Conservation (phyloP, 768 basidiomycete species). For the Solioccasus polychromus region DNA sequence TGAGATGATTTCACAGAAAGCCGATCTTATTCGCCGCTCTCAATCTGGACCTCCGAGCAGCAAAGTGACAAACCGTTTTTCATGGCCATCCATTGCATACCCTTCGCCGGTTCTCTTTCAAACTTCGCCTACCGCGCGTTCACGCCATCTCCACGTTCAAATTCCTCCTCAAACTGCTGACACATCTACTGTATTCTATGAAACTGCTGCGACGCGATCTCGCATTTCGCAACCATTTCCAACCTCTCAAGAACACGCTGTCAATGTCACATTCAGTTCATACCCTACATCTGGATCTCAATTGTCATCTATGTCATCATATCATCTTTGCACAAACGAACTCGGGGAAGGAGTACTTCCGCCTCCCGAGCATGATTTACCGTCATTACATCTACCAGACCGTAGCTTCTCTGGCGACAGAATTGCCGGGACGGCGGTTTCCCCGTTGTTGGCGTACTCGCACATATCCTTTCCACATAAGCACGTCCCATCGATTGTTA, state of each 20-base stretch:
- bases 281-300: conserved; percentile 33
- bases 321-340: conserved; percentile 24
- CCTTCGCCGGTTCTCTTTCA: conserved; percentile 53
- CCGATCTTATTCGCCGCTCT: conserved; percentile 42
- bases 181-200: conserved; percentile 64
- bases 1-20: conserved; percentile 28
- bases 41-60: conserved; percentile 42
- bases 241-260: conserved; percentile 19
- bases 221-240: conserved; percentile 20
- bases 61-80: conserved; percentile 34
- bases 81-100: conserved; percentile 39
- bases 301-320: conserved; percentile 32
- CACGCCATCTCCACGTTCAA: conserved; percentile 34
- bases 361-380: conserved; percentile 24
- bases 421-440: conserved; percentile 2
- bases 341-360: conserved; percentile 6
- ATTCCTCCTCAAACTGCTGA: conserved; percentile 34
- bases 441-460: conserved; percentile 16
- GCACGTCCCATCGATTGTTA: conserved; percentile 50
- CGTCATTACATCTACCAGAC: conserved; percentile 20
- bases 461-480: conserved; percentile 36
- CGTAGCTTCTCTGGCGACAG: conserved; percentile 7
- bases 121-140: conserved; percentile 30
- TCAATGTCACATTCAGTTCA: conserved; percentile 24
- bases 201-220: conserved; percentile 45